A percentile compares a stretch with the other conserved stretches of the same genome.
phyloP scores from a whole-genome alignment of 495 filamentous ascomycete genomes.

The Xylaria venustula region DNA sequence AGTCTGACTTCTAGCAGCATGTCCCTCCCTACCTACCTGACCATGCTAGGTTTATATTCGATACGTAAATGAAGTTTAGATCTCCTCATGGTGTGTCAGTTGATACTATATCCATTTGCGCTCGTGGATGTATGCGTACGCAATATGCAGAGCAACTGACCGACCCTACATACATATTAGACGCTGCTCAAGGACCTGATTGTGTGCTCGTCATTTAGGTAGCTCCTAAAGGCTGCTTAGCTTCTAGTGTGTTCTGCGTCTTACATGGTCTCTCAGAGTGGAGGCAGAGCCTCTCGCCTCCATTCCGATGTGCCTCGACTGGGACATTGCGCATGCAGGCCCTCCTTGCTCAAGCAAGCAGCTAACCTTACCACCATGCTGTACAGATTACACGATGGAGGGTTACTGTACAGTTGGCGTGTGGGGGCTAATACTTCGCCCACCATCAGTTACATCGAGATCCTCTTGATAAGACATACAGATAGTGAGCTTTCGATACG shows the following conservation, averaged over 20 bases:
- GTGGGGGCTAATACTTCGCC: neutral
- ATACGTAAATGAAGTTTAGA: too few species aligned
- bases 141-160: neutral
- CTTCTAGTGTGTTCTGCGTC: neutral
- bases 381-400: neutral
- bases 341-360: neutral
- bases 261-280: neutral
- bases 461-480: neutral
- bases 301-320: slow-evolving; percentile 3
- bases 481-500: neutral
- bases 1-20: too few species aligned
- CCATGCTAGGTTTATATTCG: too few species aligned
- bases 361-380: neutral
- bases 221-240: neutral
- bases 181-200: neutral
- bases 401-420: neutral
- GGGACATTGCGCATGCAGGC: neutral
- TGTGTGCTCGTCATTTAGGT: neutral
- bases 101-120: too few species aligned
- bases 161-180: neutral
- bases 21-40: too few species aligned
- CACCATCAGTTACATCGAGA: slow-evolving; percentile 3
- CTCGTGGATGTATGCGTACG: too few species aligned
- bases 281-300: slow-evolving; percentile 13
- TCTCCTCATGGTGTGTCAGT: too few species aligned